These are phyloP conservation scores for Aspergillus sparsus DNA, from an alignment of 495 filamentous ascomycete species.

Conservation along the genomic window DNA sequence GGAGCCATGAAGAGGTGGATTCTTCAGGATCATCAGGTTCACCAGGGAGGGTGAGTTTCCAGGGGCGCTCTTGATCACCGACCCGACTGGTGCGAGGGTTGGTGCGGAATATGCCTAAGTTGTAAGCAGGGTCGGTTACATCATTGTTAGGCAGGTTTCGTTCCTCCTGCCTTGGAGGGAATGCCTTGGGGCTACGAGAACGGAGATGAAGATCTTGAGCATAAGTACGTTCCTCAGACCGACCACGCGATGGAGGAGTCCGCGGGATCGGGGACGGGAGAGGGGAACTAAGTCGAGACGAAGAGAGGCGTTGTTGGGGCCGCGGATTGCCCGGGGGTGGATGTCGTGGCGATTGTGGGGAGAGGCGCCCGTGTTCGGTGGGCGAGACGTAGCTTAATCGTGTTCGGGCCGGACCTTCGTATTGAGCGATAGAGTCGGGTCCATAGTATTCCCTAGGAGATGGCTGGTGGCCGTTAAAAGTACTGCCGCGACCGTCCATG, in stretches of 20 bases:
- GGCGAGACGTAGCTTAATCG: constrained; percentile 14
- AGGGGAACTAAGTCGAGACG: constrained; percentile 13
- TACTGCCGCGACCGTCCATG: constrained; percentile 15
- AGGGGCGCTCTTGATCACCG: constrained; percentile 36
- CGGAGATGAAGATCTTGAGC: constrained; percentile 31
- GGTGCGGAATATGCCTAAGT: constrained; percentile 29
- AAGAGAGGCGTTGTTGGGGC: constrained; percentile 8
- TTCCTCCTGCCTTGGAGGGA: constrained; percentile 24
- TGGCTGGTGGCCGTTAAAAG: constrained; percentile 18
- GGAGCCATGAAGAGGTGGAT: constrained; percentile 7
- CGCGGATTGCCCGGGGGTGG: constrained; percentile 5
- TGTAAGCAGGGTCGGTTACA: constrained; percentile 30
- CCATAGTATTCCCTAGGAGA: constrained; percentile 37
- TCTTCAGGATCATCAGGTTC: constrained; percentile 17
- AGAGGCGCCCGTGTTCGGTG: constrained; percentile 12
- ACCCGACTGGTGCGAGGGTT: constrained; percentile 28
- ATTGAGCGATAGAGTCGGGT: constrained; percentile 22
- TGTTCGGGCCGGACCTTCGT: constrained; percentile 6
- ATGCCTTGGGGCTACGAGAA: constrained; percentile 29
- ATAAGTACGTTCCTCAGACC: constrained; percentile 22
- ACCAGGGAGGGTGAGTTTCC: constrained; percentile 33
- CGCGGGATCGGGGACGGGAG: constrained; percentile 16
- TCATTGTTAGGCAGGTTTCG: constrained; percentile 24
- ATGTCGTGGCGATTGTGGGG: constrained; percentile 15
- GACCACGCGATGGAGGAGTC: constrained; percentile 23